Evolutionary conservation across 2,329 filamentous ascomycete species (phyloP), one percentile per base, ranked within the genome.

Genomic region (Cercospora zeae-maydis): DNA sequence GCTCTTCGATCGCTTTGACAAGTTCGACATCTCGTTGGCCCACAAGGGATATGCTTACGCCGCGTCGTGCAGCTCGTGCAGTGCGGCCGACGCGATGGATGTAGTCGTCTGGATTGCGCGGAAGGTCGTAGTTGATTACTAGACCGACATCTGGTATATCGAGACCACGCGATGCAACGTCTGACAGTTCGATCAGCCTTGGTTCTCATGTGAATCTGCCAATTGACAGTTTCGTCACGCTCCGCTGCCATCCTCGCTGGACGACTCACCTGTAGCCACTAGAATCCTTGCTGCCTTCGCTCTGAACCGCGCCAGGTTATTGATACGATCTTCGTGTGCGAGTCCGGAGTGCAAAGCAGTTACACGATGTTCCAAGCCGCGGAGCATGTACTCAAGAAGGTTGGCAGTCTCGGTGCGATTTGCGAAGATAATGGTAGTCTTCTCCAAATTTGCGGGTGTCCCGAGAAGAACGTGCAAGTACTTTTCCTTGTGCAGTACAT

Each of bases 31-130:
- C 95, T 62, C 93, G 84, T 81, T 98, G 93, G 2, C 95, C 93
- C 1, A 99, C 89, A 70, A 99, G 86, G 1, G 91, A 96, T 14
- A 97, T 86, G 4, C 90, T 87, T 67, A 92, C 88, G 71, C 95
- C 95, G 58, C 82, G 83, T 49, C 92, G 85, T 0, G 95, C 95
- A 0, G 95, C 95, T 84, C 95, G 88, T 3, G 95, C 95, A 11
- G 95, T 99, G 78, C 95, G 89, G 75, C 95, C 95, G 56, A 97
- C 93, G 11, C 95, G 87, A 79, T 99, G 95, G 68, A 99, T 95
- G 76, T 99, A 99, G 77, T 97, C 93, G 75, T 97, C 93, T 2
- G 93, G 92, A 74, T 97, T 92, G n/a, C 93, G 87, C 0, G 95
- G 95, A 0, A 99, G 86, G 74, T 99, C 95, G 77, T 93, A 99